Evolutionary conservation across 352 stramenopile genomes (phyloP), one percentile per base, ranked within the genome.

Genomic region (Achlya hypogyna): DNA sequence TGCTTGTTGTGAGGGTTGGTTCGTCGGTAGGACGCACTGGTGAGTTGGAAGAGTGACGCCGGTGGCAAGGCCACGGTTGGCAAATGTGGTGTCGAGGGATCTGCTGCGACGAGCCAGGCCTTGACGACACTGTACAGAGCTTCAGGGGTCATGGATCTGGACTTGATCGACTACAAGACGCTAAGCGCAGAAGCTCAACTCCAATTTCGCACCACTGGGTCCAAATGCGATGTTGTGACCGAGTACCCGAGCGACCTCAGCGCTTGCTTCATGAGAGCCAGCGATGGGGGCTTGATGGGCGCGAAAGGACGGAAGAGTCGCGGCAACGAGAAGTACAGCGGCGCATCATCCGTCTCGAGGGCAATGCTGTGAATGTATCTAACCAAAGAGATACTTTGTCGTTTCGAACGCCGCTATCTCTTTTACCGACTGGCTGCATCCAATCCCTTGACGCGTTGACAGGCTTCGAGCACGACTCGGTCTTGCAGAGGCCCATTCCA

Each of bases 401-500:
- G 10, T 38, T 2, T 58, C 27, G 23, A 58, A n/a, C 23, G 8
- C 1, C 32, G 23, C 23, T n/a, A n/a, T n/a, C n/a, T n/a, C n/a
- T 45, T 18, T 1, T 45, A 45, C 38, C 38, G 38, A 1, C 38
- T 20, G 1, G 51, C 51, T 58, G 29, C 51, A 8, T 22, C 27
- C 51, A 31, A 31, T 18, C 23, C 51, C 22, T n/a, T n/a, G n/a
- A n/a, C n/a, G n/a, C n/a, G n/a, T n/a, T n/a, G n/a, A n/a, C n/a
- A n/a, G n/a, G n/a, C n/a, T n/a, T n/a, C n/a, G n/a, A 35, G 51
- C 2, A 45, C 38, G n/a, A 1, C n/a, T 10, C 38, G 38, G 12
- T 64, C 54, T 35, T 64, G 54, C n/a, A 64, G 35, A n/a, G 54
- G 54, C n/a, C 54, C 54, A 0, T n/a, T 40, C 54, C 54, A 64